phyloP scores from a whole-genome alignment of 306 rosid genomes.

The Canavalia ensiformis region DNA sequence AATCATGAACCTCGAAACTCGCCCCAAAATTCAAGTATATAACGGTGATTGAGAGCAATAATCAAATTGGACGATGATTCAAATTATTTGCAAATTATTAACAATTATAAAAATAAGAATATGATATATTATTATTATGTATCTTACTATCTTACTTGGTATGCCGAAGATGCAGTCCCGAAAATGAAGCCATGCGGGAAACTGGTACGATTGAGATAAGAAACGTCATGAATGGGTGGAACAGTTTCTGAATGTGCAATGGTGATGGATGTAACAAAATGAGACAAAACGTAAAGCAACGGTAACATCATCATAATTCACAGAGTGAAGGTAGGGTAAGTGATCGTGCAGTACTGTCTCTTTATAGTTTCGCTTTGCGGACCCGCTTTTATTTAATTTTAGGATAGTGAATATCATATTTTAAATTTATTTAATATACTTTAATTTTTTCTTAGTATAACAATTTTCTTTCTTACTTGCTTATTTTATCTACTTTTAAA shows the following conservation, averaged over 20 bases:
- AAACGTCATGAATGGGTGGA: slow-evolving; percentile 24
- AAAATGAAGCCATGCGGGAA: slow-evolving; percentile 51
- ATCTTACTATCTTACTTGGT: slow-evolving; percentile 22
- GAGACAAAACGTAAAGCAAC: background rate
- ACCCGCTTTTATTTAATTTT: no score
- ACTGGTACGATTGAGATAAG: slow-evolving; percentile 53
- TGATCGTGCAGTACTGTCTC: background rate
- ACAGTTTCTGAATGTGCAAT: background rate
- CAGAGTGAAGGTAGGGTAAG: background rate
- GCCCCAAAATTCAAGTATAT: background rate
- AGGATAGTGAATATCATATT: no score
- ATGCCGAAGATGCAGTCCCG: slow-evolving; percentile 51
- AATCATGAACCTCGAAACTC: background rate
- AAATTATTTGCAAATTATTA: background rate
- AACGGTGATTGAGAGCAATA: background rate
- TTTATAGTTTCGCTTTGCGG: background rate
- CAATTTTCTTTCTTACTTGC: no score
- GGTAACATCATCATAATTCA: background rate
- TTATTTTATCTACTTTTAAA: no score
- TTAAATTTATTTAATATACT: no score
- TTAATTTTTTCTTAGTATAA: no score
- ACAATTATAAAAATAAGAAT: background rate
- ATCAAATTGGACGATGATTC: background rate
- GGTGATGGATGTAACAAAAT: background rate
- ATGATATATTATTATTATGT: background rate